Base-by-base conservation (phyloP, 306 rosid genomes). In the Lithocarpus polystachyus region DNA sequence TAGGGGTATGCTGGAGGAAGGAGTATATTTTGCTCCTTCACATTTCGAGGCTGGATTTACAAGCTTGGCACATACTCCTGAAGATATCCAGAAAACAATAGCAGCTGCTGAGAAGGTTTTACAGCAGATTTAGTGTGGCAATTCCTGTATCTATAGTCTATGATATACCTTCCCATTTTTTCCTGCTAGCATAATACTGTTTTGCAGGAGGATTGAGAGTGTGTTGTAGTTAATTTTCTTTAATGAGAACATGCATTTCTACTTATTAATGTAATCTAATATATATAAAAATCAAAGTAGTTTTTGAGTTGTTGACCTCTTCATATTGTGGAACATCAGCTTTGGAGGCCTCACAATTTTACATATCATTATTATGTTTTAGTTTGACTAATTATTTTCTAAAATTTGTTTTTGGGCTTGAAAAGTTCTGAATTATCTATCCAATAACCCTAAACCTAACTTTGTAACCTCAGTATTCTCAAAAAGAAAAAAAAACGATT, bases 11-110 rank as follows among this genome's bases (percentile, higher is more conserved):
- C 79, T 95, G 84, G 97, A 89, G 48, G 96, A 95, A 89, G 99
- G 98, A 35, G 96, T 95, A 13, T 95, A 95, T 74, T 85, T 95
- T 67, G 98, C 99, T 71, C 99, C 99, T 59, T 95, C 99, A 15
- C 98, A 93, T 86, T 95, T 93, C 69, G 99, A 95, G 87, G 99
- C 99, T 72, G 99, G 99, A 31, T 95, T 95, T 81, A 95, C 99
- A 40, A 95, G 99, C 84, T 89, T 95, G 91, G 97, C 98, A 2
- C 99, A 93, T 76, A 77, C 92, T 73, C 73, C 93, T 37, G 96
- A 88, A 51, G 99, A 95, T 84, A 90, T 95, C 14, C 87, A 93
- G 71, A 88, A 89, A 62, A 95, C 99, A 0, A 90, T 93, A 76
- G 98, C 98, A 6, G 99, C 99, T 23, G 98, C 98, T 2, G 99